Percentiles rank a stretch among this genome's conserved stretches.
Evolutionary conservation across 2,329 filamentous ascomycete species (phyloP).

Genomic region (Neospermospora avenae): DNA sequence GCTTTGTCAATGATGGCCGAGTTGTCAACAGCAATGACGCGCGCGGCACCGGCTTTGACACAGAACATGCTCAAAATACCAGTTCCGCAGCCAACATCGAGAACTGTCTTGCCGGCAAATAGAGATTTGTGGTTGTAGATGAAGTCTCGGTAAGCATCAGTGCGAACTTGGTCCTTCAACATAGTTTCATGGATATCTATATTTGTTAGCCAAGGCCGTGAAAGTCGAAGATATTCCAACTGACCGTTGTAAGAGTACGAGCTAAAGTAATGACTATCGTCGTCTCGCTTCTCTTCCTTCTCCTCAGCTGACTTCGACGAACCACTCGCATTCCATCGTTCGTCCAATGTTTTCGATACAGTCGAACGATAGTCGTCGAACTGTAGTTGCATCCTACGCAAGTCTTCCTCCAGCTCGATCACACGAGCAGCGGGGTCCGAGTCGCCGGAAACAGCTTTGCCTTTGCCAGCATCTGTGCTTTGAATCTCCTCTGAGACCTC

Average conservation of each 20-base stretch:
- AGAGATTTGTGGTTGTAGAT: constrained; percentile 88
- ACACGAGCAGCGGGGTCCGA: constrained; percentile 32
- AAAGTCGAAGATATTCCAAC: constrained; percentile 7
- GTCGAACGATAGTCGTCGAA: constrained; percentile 40
- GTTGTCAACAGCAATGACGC: constrained; percentile 89
- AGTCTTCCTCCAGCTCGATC: constrained; percentile 39
- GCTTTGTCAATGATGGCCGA: constrained; percentile 87
- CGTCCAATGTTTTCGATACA: constrained; percentile 40
- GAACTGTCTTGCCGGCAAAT: constrained; percentile 80
- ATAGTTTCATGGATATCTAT: constrained; percentile 93
- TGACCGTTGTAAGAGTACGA: constrained; percentile 65
- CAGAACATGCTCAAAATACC: constrained; percentile 95
- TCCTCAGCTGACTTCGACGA: constrained; percentile 44
- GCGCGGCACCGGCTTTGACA: constrained; percentile 80
- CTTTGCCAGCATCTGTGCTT: constrained; percentile 32
- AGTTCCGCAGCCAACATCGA: constrained; percentile 86
- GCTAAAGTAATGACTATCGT: constrained; percentile 59
- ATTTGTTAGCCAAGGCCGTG: constrained; percentile 10
- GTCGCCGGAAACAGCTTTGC: constrained; percentile 20
- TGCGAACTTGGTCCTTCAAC: constrained; percentile 86
- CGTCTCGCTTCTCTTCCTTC: constrained; percentile 42
- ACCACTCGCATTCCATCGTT: constrained; percentile 41
- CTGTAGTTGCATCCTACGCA: constrained; percentile 38
- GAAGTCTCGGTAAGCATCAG: constrained; percentile 90
- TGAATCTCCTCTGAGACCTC: constrained; percentile 39